These are phyloP conservation scores for Geotrichum phurueaensis DNA, from an alignment of 1,139 yeast species.

Conservation along the genomic window DNA sequence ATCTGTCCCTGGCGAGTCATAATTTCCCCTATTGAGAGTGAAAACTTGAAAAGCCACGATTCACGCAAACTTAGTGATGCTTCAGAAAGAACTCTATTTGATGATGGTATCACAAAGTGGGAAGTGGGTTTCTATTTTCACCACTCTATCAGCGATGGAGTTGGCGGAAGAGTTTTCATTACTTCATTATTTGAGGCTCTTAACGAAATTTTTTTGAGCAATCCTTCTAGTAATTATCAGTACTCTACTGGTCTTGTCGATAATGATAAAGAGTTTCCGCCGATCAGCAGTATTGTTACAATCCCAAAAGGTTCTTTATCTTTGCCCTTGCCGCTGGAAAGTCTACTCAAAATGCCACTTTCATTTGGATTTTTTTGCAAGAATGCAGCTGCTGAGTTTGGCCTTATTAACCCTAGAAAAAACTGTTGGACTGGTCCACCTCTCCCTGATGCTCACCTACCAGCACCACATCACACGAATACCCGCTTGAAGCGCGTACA, in stretches of 20 bases:
- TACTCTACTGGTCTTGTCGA: not conserved
- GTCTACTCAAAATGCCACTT: not conserved
- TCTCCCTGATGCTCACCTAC: not conserved
- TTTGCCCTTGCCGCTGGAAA: not conserved
- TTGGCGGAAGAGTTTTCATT: not conserved
- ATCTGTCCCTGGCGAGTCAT: slow-evolving; percentile 1
- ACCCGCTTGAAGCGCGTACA: not conserved
- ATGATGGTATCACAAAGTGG: not conserved
- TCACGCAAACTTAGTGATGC: not conserved
- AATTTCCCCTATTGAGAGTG: not conserved
- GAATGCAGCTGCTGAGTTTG: not conserved
- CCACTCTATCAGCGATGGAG: not conserved
- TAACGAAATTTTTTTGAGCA: not conserved
- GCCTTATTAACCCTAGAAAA: not conserved
- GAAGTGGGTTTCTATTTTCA: not conserved
- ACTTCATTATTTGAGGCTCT: not conserved
- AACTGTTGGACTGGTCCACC: slow-evolving; percentile 4
- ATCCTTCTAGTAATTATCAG: not conserved
- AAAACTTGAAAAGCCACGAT: not conserved
- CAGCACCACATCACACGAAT: not conserved
- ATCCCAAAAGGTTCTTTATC: not conserved
- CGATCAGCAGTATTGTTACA: not conserved
- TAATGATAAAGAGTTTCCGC: not conserved
- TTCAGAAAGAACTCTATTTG: not conserved
- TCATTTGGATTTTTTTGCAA: not conserved